phyloP scores from a whole-genome alignment of 345 rosid species.

The Salix exigua region DNA sequence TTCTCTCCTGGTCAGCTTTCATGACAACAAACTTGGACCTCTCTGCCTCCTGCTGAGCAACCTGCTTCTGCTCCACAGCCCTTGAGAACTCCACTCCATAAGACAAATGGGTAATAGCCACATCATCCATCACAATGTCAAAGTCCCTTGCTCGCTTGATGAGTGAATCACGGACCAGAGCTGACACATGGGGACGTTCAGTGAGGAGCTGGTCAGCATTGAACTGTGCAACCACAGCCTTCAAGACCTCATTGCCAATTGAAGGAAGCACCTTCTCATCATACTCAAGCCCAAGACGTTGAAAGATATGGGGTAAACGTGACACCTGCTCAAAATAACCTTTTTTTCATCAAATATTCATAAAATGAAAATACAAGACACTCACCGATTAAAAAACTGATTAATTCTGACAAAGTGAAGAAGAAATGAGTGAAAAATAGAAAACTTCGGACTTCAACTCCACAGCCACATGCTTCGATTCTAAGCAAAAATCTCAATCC shows the following conservation, averaged over 20 bases:
- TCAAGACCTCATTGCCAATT: conserved; percentile 94
- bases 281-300: conserved; percentile 84
- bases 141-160: conserved; percentile 79
- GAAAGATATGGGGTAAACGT: conserved; percentile 68
- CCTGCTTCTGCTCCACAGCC: conserved; percentile 98
- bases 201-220: conserved; percentile 99
- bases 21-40: conserved; percentile 88
- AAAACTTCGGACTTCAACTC: background rate
- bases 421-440: background rate
- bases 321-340: conserved; percentile 42
- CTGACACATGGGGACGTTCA: conserved; percentile 95
- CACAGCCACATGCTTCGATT: background rate
- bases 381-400: background rate
- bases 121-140: conserved; percentile 82
- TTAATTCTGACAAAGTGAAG: background rate
- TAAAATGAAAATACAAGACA: background rate
- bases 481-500: background rate
- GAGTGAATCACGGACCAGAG: conserved; percentile 69
- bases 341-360: background rate
- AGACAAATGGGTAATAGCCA: conserved; percentile 91
- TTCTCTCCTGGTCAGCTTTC: conserved; percentile 99
- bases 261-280: conserved; percentile 97
- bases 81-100: conserved; percentile 88
- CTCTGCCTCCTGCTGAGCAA: conserved; percentile 99
- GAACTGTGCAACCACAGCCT: conserved; percentile 95